Conservation (phyloP, 2,329 filamentous ascomycete genomes). For the Huntiella omanensis region DNA sequence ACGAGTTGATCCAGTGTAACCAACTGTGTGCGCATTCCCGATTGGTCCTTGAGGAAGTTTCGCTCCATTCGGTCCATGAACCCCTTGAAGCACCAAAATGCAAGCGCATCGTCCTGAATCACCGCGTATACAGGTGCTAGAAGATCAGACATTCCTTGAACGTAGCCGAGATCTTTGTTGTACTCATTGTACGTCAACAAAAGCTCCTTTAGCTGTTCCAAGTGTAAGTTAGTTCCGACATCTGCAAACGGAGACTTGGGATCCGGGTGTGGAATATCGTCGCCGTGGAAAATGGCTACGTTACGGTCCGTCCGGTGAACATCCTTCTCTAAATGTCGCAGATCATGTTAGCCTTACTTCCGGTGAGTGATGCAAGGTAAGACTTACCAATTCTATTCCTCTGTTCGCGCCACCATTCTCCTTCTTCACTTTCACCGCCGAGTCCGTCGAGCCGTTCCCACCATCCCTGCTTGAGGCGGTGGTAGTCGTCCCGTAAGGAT, state of each 20-base stretch:
- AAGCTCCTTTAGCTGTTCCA: slow-evolving; percentile 99
- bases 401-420: slow-evolving; percentile 95
- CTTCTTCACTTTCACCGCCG: slow-evolving; percentile 58
- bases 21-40: slow-evolving; percentile 85
- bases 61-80: slow-evolving; percentile 98
- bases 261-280: slow-evolving; percentile 92
- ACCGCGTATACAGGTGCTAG: slow-evolving; percentile 92
- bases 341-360: not conserved
- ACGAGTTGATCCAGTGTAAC: slow-evolving; percentile 84
- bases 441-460: slow-evolving; percentile 86
- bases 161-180: slow-evolving; percentile 87
- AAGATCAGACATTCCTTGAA: slow-evolving; percentile 96
- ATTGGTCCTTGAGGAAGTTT: slow-evolving; percentile 90
- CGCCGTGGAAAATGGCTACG: slow-evolving; percentile 86
- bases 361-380: not conserved
- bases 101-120: slow-evolving; percentile 88
- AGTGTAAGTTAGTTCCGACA: slow-evolving; percentile 83
- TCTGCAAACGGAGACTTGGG: slow-evolving; percentile 89
- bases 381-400: slow-evolving; percentile 73
- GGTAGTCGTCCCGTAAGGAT: slow-evolving; percentile 78
- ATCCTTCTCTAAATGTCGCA: slow-evolving; percentile 62
- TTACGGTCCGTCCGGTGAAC: slow-evolving; percentile 92
- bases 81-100: slow-evolving; percentile 87
- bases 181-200: slow-evolving; percentile 96
- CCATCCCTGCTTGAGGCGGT: slow-evolving; percentile 84